Base-by-base conservation (phyloP, 2,329 filamentous ascomycete genomes). In the Moelleriella libera region DNA sequence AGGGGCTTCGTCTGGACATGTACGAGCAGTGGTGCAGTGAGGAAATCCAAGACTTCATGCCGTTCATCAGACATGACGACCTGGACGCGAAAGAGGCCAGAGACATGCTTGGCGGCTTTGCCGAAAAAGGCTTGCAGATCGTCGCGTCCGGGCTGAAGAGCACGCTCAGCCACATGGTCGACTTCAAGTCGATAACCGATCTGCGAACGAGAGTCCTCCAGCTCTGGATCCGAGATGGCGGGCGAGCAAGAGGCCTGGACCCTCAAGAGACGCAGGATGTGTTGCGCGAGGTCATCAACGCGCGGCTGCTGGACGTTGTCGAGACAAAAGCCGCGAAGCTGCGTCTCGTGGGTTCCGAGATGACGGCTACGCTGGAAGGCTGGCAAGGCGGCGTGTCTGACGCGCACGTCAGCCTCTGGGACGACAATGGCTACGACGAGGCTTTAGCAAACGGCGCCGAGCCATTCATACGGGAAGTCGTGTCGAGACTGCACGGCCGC, bases 11-110 rank as follows among this genome's bases (percentile, higher is more conserved):
- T 37, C 67, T 96, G 30, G 88, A 95, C 58, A 67, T 92, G 8
- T 80, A 87, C 57, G 79, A 82, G 52, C 74, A 75, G 21, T 94
- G 88, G 85, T 85, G 92, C 52, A 76, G 84, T 14, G 80, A 88
- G 6, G 87, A 94, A 50, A 85, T 95, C 41, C 78, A 78, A 44
- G 84, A 83, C 53, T 96, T 94, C 59, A 90, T 82, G 1, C 89
- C 89, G 0, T 95, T 88, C 67, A 85, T 94, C 37, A 80, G 85
- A 31, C 82, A 94, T 55, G 86, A 89, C 53, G 85, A 92, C 53
- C 63, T 86, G 5, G 75, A 80, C 29, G 77, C 74, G 21, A 64
- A 69, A 29, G 74, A 80, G 50, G 76, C 78, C 1, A 71, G 74
- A 41, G 74, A 78, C 2, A 78, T 78, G 62, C 70, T 87, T 11